Conservation (phyloP, 2,329 filamentous ascomycete genomes). For the Phialophora macrospora region DNA sequence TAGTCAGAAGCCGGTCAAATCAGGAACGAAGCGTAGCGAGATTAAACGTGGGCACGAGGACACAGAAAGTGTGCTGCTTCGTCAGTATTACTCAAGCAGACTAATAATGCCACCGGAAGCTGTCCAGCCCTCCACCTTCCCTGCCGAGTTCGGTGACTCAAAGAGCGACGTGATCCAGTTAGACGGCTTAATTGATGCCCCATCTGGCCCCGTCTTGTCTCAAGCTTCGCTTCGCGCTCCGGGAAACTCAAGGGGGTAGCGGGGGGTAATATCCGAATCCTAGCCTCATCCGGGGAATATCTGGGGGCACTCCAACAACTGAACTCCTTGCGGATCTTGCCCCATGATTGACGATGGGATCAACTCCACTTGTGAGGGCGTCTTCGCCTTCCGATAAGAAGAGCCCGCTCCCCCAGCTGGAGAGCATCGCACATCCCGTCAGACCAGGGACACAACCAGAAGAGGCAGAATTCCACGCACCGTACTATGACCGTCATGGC, state of each 20-base stretch:
- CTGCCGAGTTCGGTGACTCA: neutral
- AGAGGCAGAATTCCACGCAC: neutral
- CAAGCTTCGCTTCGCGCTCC: neutral
- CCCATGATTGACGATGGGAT: neutral
- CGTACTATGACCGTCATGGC: conserved; percentile 16
- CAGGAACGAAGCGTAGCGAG: conserved; percentile 7
- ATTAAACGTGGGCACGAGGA: neutral
- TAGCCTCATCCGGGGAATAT: conserved; percentile 14
- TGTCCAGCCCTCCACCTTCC: neutral
- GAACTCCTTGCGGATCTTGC: conserved; percentile 2
- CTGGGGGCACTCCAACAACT: neutral
- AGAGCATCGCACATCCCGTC: neutral
- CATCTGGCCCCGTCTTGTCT: neutral
- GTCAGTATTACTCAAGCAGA: conserved; percentile 8
- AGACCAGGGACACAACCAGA: neutral
- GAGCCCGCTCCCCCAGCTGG: conserved; percentile 3
- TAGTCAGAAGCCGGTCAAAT: neutral
- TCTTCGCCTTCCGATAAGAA: conserved; percentile 8
- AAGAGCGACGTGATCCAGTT: neutral
- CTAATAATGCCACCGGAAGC: neutral
- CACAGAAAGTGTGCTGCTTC: neutral
- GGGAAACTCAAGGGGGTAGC: conserved; percentile 13
- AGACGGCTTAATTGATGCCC: neutral
- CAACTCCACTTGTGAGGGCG: neutral
- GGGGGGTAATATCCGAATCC: conserved; percentile 15